Conservation (phyloP, 2,329 filamentous ascomycete species). For the Stagonosporopsis tanaceti region DNA sequence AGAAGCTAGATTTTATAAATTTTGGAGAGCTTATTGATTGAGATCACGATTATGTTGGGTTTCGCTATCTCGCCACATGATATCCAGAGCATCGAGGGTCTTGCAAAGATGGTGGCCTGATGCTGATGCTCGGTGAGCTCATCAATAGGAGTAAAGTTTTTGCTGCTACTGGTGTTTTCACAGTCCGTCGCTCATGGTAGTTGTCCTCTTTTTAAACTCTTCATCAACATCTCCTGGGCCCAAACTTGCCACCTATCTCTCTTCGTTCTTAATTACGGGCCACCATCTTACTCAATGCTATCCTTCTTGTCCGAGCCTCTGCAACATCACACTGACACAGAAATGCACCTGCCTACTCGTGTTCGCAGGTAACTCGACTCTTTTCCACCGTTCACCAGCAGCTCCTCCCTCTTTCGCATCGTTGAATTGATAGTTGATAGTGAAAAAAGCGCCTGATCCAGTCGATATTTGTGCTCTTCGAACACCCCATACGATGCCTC, state of each 20-base stretch:
- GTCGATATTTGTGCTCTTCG: conserved; percentile 17
- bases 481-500: conserved; percentile 11
- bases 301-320: conserved; percentile 23
- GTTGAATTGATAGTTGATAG: conserved; percentile 20
- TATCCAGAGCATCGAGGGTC: too few species aligned
- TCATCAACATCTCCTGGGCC: neutral
- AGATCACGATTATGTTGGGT: neutral
- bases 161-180: too few species aligned
- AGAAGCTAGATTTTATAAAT: neutral
- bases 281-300: conserved; percentile 30
- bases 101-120: too few species aligned
- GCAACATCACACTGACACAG: conserved; percentile 19
- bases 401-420: conserved; percentile 1
- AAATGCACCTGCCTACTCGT: conserved; percentile 28
- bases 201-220: too few species aligned
- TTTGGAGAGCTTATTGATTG: too few species aligned
- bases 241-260: conserved; percentile 25
- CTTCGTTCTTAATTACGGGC: conserved; percentile 26
- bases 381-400: conserved; percentile 1
- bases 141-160: too few species aligned
- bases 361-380: conserved; percentile 9
- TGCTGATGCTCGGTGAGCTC: too few species aligned
- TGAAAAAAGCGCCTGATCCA: conserved; percentile 16
- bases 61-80: too few species aligned
- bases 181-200: too few species aligned